Conservation (phyloP, 345 rosid genomes). For the Cardamine chenopodiifolia region DNA sequence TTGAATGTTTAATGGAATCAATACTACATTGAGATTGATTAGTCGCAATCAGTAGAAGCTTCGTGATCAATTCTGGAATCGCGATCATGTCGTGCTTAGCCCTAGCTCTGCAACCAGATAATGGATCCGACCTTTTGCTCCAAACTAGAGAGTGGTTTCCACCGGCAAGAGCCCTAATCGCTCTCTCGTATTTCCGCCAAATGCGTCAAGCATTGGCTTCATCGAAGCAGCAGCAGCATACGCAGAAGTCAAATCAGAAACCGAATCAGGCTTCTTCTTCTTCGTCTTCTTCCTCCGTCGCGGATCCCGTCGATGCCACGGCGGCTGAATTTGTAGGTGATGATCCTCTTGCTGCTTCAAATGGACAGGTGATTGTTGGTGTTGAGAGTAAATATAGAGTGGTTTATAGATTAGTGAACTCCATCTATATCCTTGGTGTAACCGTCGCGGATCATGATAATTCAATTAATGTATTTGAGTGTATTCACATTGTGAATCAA, state of each 20-base stretch:
- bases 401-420: conserved; percentile 89
- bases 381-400: conserved; percentile 96
- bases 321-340: conserved; percentile 73
- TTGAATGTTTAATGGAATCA: background rate
- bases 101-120: conserved; percentile 82
- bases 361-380: conserved; percentile 96
- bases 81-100: conserved; percentile 78
- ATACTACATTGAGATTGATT: background rate
- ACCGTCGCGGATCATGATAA: conserved; percentile 88
- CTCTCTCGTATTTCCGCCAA: conserved; percentile 91
- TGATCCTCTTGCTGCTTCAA: conserved; percentile 93
- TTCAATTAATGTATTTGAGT: conserved; percentile 89
- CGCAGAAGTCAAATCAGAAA: conserved; percentile 2
- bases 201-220: conserved; percentile 80
- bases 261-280: conserved; percentile 41
- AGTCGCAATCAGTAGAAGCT: background rate
- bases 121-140: conserved; percentile 86
- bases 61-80: conserved; percentile 24
- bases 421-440: conserved; percentile 88
- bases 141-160: conserved; percentile 97
- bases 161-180: conserved; percentile 87
- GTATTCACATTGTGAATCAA: conserved; percentile 92
- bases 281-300: conserved; percentile 36
- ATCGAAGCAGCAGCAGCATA: conserved; percentile 41
- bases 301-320: conserved; percentile 47